Evolutionary conservation across 192 early-diverging fungal species (phyloP), one percentile per base, ranked within the genome.

Genomic region (Ramicandelaber brevisporus): DNA sequence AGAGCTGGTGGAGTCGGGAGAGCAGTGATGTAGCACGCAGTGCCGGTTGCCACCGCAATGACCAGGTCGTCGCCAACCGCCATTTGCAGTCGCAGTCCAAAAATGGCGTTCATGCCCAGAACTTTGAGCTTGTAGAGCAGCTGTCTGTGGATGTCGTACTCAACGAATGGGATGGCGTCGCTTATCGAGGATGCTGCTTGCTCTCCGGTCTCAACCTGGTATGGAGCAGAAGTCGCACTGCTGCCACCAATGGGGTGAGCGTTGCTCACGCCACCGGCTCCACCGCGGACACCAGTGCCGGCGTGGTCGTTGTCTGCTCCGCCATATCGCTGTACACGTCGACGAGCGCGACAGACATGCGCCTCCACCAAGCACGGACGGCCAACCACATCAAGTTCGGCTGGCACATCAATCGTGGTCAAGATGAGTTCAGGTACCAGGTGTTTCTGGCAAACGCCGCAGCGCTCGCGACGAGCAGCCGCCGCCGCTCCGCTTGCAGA

Each of bases 61-160:
- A 52, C 42, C 35, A 58, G 34, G 12, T 56, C 50, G 12, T 61
- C 64, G 21, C 65, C 61, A 5, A 60, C 53, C 0, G 54, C 44
- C 14, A 65, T 37, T 29, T 61, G 57, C 25, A 59, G 59, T 17
- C 44, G 46, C 6, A 60, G 44, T 0, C 73, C 73, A 49, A 77
- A 82, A 7, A 82, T 58, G 2, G 74, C 64, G 25, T 82, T 82
- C 32, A 78, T 47, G 4, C 74, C 74, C 35, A 72, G 60, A 9
- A 78, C 64, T 22, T 68, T 62, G 14, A 79, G 59, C 34, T 80
- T 80, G 48, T 72, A 75, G 42, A 74, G 57, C 7, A 82, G 48
- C 36, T 82, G 78, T 17, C 76, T 55, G 42, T 82, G 76, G 14
- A 82, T 38, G 33, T 82, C 78, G 53, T 80, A 82, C 38, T 82